Conservation (phyloP, 2,329 filamentous ascomycete genomes). For the Remersonia thermophila region DNA sequence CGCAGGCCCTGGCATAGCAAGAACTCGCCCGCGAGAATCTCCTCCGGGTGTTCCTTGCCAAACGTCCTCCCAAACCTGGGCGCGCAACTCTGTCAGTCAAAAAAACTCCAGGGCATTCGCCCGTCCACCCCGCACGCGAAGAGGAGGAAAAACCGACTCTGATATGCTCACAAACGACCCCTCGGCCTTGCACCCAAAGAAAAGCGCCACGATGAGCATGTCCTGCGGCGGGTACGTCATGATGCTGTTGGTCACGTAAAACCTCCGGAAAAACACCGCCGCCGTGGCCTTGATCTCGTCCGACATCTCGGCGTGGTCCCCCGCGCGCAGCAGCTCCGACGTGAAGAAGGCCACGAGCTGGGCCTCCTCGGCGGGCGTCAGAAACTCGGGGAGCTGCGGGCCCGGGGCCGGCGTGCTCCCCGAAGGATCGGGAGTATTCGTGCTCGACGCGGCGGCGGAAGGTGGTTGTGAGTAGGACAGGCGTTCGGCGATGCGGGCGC, state of each 20-base stretch:
- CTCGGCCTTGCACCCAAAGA: constrained; percentile 88
- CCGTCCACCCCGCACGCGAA: not conserved
- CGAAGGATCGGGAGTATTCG: constrained; percentile 25
- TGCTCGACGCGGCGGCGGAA: constrained; percentile 18
- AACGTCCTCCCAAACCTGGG: constrained; percentile 56
- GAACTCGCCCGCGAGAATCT: constrained; percentile 84
- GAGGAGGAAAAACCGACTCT: constrained; percentile 21
- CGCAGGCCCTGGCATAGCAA: constrained; percentile 82
- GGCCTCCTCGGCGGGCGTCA: constrained; percentile 73
- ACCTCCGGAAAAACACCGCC: constrained; percentile 80
- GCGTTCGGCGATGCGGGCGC: constrained; percentile 44
- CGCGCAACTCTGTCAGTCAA: no score
- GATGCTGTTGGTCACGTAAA: constrained; percentile 89
- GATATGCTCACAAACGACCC: constrained; percentile 57
- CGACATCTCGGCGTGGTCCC: constrained; percentile 38
- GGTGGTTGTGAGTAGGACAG: constrained; percentile 25
- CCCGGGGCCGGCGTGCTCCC: constrained; percentile 17
- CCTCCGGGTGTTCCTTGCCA: constrained; percentile 59
- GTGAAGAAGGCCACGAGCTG: constrained; percentile 70
- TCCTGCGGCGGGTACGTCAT: constrained; percentile 93
- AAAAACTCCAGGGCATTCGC: not conserved
- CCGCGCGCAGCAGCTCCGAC: constrained; percentile 44
- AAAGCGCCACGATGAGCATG: constrained; percentile 80
- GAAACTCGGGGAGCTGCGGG: constrained; percentile 54
- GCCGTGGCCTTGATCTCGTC: constrained; percentile 56